Evolutionary conservation across 83 land plant species (phyloP).

Genomic region (Picea abies): DNA sequence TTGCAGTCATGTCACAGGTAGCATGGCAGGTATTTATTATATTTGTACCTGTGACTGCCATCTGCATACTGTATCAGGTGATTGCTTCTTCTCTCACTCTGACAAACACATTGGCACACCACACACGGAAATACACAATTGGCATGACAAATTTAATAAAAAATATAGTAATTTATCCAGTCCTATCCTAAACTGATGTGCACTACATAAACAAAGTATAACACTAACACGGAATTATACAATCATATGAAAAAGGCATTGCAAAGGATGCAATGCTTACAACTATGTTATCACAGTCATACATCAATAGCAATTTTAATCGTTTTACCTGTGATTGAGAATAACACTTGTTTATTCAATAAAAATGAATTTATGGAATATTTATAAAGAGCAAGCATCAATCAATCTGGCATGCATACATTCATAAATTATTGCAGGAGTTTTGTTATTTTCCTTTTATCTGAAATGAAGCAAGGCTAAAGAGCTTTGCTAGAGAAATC

Average conservation of each 20-base stretch:
- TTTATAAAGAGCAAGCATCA: not conserved
- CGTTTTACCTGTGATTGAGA: not conserved
- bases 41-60: slow-evolving; percentile 72
- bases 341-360: not conserved
- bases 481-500: not conserved
- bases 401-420: too few species aligned
- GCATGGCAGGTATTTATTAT: slow-evolving; percentile 84
- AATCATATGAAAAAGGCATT: too few species aligned
- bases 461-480: not conserved
- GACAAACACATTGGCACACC: too few species aligned
- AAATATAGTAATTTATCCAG: not conserved
- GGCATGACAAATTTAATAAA: not conserved
- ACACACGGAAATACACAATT: too few species aligned
- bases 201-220: too few species aligned
- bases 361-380: not conserved
- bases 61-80: slow-evolving; percentile 84
- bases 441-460: not conserved
- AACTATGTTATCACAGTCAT: not conserved
- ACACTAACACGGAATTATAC: too few species aligned
- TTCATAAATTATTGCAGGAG: too few species aligned
- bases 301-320: not conserved
- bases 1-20: slow-evolving; percentile 81
- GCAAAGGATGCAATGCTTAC: too few species aligned
- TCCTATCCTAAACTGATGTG: too few species aligned
- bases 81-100: slow-evolving; percentile 2